Base-by-base conservation (phyloP, 192 early-diverging fungal genomes). In the Mortierella hygrophila region DNA sequence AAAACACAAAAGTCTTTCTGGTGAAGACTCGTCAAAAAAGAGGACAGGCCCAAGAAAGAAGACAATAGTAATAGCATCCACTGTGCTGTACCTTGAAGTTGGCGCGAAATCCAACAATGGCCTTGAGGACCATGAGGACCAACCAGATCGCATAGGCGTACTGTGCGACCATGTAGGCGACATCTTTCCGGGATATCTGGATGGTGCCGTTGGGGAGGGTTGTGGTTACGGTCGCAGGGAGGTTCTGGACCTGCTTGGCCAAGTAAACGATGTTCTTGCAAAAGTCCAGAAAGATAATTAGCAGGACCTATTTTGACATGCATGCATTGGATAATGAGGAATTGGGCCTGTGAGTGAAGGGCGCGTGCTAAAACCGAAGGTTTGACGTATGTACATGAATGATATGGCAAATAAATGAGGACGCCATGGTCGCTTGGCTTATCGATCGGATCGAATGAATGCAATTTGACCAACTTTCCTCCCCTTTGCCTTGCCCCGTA, bases 101-200 rank as follows among this genome's bases (percentile, higher is more conserved):
- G 4, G 84, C 84, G 0, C 84, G 75, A 38, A 81, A 78, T 23
- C 79, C 84, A 23, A 86, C 49, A 23, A 86, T 13, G n/a, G 84
- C 76, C 68, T 86, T 86, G 29, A 81, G 7, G 69, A 71, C 49
- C 84, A 86, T 86, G 23, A 78, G 4, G 3, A 81, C n/a, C 49
- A 86, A n/a, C 84, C 84, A 86, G 1, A 75, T n/a, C 4, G 76
- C 75, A 41, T 86, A 86, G 29, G 81, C 69, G 40, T 86, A 86
- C 44, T 86, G 84, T 15, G 84, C 84, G 3, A 72, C 75, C 16
- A 86, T 32, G 54, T 86, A 86, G n/a, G 79, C 79, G 13, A 72
- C 1, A 29, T 86, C 84, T 26, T 78, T 86, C 47, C 23, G 41
- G 29, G 15, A 44, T 13, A 41, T 4, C 4, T 57, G 35, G 6